These are phyloP conservation scores for Macrophomina pseudophaseolina DNA, from an alignment of 2,329 filamentous ascomycete genomes.

Conservation along the genomic window DNA sequence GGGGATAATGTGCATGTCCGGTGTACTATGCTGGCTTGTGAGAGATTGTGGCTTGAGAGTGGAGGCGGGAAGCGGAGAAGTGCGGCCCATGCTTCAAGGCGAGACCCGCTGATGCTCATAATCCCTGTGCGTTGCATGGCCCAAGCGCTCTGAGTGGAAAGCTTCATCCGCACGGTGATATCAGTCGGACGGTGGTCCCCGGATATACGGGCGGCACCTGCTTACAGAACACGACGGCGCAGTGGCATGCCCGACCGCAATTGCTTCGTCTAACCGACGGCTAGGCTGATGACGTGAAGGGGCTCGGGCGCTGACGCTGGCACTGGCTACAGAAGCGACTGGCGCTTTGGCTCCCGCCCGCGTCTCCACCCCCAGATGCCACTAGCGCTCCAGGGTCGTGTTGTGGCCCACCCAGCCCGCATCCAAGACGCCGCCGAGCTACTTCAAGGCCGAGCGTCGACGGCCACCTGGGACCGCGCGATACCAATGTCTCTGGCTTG, in stretches of 20 bases:
- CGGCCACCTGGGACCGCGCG: no score
- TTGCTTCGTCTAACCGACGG: no score
- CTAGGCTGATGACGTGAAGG: neutral
- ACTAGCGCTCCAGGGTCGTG: conserved; percentile 4
- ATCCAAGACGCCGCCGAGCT: no score
- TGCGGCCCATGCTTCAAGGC: neutral
- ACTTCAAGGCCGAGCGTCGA: no score
- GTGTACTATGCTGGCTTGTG: no score
- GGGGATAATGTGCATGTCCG: no score
- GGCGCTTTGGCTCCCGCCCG: conserved; percentile 16
- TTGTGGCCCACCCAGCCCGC: neutral
- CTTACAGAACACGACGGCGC: neutral
- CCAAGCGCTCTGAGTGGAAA: conserved; percentile 1
- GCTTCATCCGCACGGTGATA: neutral
- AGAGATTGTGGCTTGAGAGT: no score
- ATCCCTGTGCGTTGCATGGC: neutral
- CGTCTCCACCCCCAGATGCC: conserved; percentile 17
- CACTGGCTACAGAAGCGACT: neutral
- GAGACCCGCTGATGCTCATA: neutral
- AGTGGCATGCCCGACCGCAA: no score
- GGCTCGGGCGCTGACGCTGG: neutral
- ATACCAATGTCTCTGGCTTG: no score
- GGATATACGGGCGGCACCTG: neutral
- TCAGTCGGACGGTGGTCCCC: neutral
- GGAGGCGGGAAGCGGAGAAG: neutral